These are phyloP conservation scores for Trametes maxima DNA, from an alignment of 768 basidiomycete species.

Conservation along the genomic window DNA sequence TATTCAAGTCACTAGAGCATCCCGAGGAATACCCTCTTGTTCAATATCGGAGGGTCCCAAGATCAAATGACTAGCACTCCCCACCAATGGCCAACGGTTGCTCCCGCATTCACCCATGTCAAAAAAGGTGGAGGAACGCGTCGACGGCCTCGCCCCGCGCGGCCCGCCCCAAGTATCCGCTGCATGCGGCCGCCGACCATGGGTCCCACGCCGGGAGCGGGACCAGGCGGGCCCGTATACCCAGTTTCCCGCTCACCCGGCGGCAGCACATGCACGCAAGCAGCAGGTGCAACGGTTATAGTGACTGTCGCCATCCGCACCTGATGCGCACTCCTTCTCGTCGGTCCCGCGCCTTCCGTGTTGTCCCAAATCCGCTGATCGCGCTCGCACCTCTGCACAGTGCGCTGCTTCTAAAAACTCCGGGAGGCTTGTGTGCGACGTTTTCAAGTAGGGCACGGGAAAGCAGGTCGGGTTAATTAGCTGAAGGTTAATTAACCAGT, in stretches of 20 bases:
- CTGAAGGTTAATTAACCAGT: too few species aligned
- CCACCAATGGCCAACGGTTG: too few species aligned
- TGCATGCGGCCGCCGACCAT: too few species aligned
- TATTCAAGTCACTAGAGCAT: too few species aligned
- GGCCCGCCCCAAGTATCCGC: too few species aligned
- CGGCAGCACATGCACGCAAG: constrained; percentile 7
- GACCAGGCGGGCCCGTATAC: neutral
- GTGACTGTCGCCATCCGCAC: constrained; percentile 1
- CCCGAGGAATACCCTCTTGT: too few species aligned
- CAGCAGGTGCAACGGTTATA: constrained; percentile 6
- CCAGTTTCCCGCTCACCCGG: neutral
- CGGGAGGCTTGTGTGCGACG: neutral
- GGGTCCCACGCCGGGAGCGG: too few species aligned
- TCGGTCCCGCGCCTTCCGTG: constrained; percentile 7
- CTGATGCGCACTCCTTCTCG: constrained; percentile 2
- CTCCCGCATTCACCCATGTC: too few species aligned
- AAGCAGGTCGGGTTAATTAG: too few species aligned
- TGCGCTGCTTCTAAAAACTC: constrained; percentile 8
- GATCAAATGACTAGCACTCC: neutral
- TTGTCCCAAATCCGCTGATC: constrained; percentile 10
- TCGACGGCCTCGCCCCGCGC: too few species aligned
- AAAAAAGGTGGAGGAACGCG: too few species aligned
- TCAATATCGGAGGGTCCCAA: neutral
- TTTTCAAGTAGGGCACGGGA: too few species aligned
- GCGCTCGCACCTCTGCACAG: constrained; percentile 3